phyloP scores from a whole-genome alignment of 805 yeast genomes.

The Spencermartinsiella europaea region DNA sequence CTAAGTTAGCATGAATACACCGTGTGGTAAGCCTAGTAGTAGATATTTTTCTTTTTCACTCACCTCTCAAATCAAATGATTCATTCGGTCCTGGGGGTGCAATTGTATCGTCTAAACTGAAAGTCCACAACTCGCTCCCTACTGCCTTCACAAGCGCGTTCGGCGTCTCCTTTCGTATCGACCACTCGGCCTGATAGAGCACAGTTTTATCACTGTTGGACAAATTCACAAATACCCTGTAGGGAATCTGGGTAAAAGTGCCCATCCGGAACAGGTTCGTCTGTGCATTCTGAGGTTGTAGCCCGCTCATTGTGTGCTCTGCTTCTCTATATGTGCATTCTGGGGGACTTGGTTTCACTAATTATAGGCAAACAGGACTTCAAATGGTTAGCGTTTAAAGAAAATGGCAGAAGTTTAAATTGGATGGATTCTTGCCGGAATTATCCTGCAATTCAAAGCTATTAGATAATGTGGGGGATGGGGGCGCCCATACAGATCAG shows the following conservation, averaged over 20 bases:
- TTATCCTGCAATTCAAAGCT: too few relatives aligned
- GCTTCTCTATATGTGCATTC: too few relatives aligned
- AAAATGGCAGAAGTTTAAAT: too few relatives aligned
- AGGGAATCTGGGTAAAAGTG: constrained; percentile 18
- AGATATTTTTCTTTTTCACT: neutral
- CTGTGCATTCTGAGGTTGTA: constrained; percentile 6
- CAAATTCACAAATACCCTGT: constrained; percentile 22
- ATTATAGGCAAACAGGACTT: too few relatives aligned
- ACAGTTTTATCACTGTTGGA: constrained; percentile 9
- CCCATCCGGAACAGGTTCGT: constrained; percentile 7
- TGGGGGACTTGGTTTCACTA: too few relatives aligned
- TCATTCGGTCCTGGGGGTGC: constrained; percentile 18
- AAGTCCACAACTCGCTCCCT: constrained; percentile 28
- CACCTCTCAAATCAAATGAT: constrained; percentile 16
- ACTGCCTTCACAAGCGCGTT: constrained; percentile 19
- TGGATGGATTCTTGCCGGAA: too few relatives aligned
- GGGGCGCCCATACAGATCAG: too few relatives aligned
- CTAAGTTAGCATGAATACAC: too few relatives aligned
- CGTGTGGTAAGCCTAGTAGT: too few relatives aligned
- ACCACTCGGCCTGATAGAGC: constrained; percentile 24
- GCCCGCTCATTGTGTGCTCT: neutral
- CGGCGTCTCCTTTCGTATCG: constrained; percentile 18
- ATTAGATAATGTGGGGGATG: too few relatives aligned
- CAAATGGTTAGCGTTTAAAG: too few relatives aligned
- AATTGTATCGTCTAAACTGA: constrained; percentile 15